These are phyloP conservation scores for Penicillium sp. DNA, from an alignment of 2,329 filamentous ascomycete species.

Conservation along the genomic window DNA sequence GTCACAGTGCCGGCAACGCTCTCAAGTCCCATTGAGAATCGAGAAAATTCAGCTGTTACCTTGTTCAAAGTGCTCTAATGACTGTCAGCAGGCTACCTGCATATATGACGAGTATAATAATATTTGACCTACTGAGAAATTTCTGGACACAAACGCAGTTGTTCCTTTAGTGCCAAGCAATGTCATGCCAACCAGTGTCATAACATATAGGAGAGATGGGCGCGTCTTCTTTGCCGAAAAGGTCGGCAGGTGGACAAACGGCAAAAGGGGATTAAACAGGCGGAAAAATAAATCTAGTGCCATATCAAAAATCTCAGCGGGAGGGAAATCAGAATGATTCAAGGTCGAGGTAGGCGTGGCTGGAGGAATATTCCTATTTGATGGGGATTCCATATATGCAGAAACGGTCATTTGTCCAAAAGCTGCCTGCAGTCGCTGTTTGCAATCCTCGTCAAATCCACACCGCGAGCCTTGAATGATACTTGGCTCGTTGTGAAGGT, in stretches of 20 bases:
- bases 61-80: conserved; percentile 35
- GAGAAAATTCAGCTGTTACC: conserved; percentile 43
- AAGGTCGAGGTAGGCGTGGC: conserved; percentile 18
- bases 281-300: conserved; percentile 54
- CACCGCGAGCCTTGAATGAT: conserved; percentile 31
- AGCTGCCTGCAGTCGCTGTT: conserved; percentile 36
- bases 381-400: conserved; percentile 18
- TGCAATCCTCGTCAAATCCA: conserved; percentile 43
- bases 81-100: neutral
- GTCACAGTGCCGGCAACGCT: conserved; percentile 44
- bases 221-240: conserved; percentile 51
- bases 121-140: conserved; percentile 37
- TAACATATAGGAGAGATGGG: conserved; percentile 48
- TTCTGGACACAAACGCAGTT: conserved; percentile 48
- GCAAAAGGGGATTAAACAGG: conserved; percentile 52
- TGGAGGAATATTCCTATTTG: conserved; percentile 16
- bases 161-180: conserved; percentile 52
- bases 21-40: conserved; percentile 39
- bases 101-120: neutral
- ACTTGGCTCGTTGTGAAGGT: conserved; percentile 18
- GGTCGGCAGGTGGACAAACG: conserved; percentile 53
- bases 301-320: conserved; percentile 54
- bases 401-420: conserved; percentile 28
- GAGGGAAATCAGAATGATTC: conserved; percentile 42
- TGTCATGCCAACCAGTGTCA: conserved; percentile 54